These are phyloP conservation scores for Globisporangium emineosum DNA, from an alignment of 352 stramenopile genomes.

Conservation along the genomic window DNA sequence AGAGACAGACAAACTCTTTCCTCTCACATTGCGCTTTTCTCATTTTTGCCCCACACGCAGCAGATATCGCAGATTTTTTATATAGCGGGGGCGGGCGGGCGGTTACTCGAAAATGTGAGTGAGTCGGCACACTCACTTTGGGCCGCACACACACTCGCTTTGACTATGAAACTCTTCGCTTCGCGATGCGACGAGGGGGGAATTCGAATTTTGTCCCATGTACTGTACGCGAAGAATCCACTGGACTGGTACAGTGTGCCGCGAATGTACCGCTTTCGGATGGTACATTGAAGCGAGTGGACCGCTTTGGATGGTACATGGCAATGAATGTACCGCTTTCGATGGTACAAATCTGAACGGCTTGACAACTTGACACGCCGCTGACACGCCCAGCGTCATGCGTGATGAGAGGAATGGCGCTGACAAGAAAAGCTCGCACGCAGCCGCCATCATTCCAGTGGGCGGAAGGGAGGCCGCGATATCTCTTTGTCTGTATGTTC, in stretches of 20 bases:
- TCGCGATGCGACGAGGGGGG: background rate
- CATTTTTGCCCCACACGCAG: background rate
- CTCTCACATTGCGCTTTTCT: conserved; percentile 8
- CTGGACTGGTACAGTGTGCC: background rate
- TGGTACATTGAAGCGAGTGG: background rate
- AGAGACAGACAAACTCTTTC: conserved; percentile 4
- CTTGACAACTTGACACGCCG: background rate
- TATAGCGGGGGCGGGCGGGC: no score
- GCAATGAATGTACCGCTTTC: no score
- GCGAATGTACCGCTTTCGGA: background rate
- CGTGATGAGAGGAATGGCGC: background rate
- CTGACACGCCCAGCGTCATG: background rate
- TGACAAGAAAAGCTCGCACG: no score
- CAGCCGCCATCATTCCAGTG: no score
- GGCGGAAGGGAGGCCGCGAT: no score
- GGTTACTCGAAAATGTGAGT: conserved; percentile 4
- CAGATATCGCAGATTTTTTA: background rate
- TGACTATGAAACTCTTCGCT: background rate
- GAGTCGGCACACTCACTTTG: background rate
- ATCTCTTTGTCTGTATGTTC: no score
- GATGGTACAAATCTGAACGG: no score
- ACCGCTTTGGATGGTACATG: background rate
- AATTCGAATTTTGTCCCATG: background rate
- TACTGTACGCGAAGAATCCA: background rate
- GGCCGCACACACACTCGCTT: background rate